Evolutionary conservation across 495 filamentous ascomycete genomes (phyloP).

Genomic region (Tuber brumale): DNA sequence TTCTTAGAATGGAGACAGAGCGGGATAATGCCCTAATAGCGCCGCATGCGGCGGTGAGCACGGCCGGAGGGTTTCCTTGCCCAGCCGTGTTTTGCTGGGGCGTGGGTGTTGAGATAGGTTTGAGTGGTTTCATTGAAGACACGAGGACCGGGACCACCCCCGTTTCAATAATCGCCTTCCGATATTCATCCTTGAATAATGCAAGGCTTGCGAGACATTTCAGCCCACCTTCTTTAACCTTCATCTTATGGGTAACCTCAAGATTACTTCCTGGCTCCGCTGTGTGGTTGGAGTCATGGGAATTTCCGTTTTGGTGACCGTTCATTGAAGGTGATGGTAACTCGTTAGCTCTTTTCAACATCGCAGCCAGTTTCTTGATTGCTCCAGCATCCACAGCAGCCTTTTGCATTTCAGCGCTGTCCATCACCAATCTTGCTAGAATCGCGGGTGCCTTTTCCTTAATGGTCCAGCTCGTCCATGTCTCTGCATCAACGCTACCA

Average conservation of each 20-base stretch:
- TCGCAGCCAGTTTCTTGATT: slow-evolving; percentile 63
- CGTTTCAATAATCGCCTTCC: slow-evolving; percentile 74
- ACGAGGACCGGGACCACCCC: slow-evolving; percentile 74
- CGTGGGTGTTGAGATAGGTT: slow-evolving; percentile 25
- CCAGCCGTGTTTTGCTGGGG: slow-evolving; percentile 25
- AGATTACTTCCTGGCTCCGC: slow-evolving; percentile 25
- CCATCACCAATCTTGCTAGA: slow-evolving; percentile 69
- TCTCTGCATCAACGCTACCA: slow-evolving; percentile 41
- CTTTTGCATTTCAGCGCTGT: slow-evolving; percentile 68
- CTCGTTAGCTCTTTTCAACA: slow-evolving; percentile 64
- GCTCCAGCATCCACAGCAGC: slow-evolving; percentile 72
- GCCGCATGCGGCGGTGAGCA: slow-evolving; percentile 80
- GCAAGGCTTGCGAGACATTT: slow-evolving; percentile 71
- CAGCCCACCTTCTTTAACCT: slow-evolving; percentile 68
- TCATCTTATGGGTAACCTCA: slow-evolving; percentile 59
- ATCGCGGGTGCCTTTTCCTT: slow-evolving; percentile 67
- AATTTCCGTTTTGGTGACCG: slow-evolving; percentile 25
- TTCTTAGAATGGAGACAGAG: slow-evolving; percentile 74
- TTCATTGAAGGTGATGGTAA: slow-evolving; percentile 24
- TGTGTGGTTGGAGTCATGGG: slow-evolving; percentile 25
- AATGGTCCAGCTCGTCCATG: slow-evolving; percentile 46
- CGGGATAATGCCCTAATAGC: slow-evolving; percentile 69
- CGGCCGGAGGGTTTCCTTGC: slow-evolving; percentile 51
- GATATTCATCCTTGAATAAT: slow-evolving; percentile 73
- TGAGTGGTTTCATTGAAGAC: slow-evolving; percentile 63